Evolutionary conservation across 257 asterid genomes (phyloP).

Genomic region (Solanum habrochaites): DNA sequence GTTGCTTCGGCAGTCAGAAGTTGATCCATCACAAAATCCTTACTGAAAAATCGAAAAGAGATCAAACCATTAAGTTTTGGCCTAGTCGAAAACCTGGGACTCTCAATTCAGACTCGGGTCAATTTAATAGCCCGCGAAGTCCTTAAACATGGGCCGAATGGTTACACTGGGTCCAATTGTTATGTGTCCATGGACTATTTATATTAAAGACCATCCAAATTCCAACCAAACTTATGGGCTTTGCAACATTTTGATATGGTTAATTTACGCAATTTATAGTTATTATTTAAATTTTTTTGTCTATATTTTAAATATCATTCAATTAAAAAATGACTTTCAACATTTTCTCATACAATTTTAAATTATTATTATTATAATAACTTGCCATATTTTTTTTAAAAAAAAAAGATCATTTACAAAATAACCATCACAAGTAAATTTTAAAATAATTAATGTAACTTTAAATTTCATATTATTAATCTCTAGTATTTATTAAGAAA

Average conservation of each 20-base stretch:
- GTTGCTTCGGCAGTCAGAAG: background rate
- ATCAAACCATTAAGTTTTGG: background rate
- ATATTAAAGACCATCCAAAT: background rate
- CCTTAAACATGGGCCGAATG: background rate
- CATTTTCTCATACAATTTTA: background rate
- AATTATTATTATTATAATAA: too few relatives aligned
- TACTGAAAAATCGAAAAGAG: background rate
- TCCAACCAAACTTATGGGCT: background rate
- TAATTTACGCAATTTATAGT: background rate
- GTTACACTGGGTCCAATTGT: background rate
- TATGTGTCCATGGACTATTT: background rate
- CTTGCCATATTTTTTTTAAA: too few relatives aligned
- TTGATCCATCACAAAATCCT: constrained; percentile 1
- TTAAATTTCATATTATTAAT: background rate
- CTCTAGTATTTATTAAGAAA: background rate
- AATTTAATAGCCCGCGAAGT: background rate
- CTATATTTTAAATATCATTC: too few relatives aligned
- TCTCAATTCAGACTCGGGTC: background rate
- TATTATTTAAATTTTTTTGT: background rate
- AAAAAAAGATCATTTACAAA: background rate
- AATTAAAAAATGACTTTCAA: background rate
- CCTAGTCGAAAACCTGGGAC: background rate
- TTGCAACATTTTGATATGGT: background rate
- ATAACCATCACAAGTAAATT: background rate
- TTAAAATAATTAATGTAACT: background rate